Base-by-base conservation (phyloP, 306 rosid species). In the Senna siamea region DNA sequence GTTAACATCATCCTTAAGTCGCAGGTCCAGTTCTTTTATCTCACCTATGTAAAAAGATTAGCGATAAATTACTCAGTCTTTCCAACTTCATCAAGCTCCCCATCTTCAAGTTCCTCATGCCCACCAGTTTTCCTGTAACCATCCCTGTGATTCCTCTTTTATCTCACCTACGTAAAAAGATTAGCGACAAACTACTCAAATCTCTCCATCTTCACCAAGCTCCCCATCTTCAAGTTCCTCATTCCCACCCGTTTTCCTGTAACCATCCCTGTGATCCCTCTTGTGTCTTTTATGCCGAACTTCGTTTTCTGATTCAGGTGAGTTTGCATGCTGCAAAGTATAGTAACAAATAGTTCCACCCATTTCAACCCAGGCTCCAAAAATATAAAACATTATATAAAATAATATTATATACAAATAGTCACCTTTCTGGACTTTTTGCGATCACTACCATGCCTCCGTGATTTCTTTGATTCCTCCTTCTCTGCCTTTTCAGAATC, bases 201-300 rank as follows among this genome's bases (percentile, higher is more conserved):
- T 83, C 84, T 88, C 99, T 23, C 71, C 96, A 74, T 95, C 99
- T 74, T 90, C 98, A 5, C 99, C 98, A 28, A 95, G 87, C 81
- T 95, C 99, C 37, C 99, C 99, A 9, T 95, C 99, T 90, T 95
- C 99, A 76, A 95, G 98, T 47, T 95, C 99, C 20, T 77, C 98
- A 15, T 70, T 68, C 57, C 91, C 93, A 19, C 92, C 90, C 69
- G 60, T 80, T 85, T 84, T 92, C 41, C 92, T 85, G 22, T 94
- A 87, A 61, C 85, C 79, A 58, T 88, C 97, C 47, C 92, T 88
- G 74, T 89, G 95, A 56, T 94, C 97, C 89, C 94, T 89, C 91
- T 82, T 87, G 73, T 92, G 99, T 75, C 91, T 88, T 86, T 83
- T 95, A 81, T 84, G 95, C 71, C 97, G 85, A 66, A 65, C 85